These are phyloP conservation scores for Gryganskiella cystojenkinii DNA, from an alignment of 192 early-diverging fungal genomes.

Conservation along the genomic window DNA sequence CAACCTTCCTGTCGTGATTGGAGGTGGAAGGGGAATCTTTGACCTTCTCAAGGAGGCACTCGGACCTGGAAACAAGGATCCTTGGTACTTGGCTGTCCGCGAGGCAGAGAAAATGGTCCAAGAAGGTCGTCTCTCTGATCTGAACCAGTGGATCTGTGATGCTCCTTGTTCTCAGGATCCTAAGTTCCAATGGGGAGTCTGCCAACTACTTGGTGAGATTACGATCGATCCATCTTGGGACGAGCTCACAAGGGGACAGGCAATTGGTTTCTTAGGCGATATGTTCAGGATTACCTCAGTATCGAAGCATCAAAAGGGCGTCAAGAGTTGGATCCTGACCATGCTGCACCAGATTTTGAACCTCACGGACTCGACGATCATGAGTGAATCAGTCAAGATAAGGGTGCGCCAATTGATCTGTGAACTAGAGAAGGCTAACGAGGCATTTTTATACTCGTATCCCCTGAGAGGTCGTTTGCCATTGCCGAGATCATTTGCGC, in stretches of 20 bases:
- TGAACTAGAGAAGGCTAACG: not conserved
- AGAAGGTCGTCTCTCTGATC: slow-evolving; percentile 9
- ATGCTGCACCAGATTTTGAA: not conserved
- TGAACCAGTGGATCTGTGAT: not conserved
- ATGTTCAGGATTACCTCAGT: not conserved
- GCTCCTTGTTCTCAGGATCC: not conserved
- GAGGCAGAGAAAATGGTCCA: not conserved
- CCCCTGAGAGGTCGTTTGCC: not conserved
- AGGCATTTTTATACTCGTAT: not conserved
- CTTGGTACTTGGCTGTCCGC: slow-evolving; percentile 9
- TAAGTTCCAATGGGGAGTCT: slow-evolving; percentile 3
- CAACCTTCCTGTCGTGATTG: not conserved
- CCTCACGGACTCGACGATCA: not conserved
- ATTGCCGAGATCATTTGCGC: not conserved
- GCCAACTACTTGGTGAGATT: not conserved
- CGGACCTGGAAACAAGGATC: not conserved
- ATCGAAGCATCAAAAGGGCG: not conserved
- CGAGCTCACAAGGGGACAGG: not conserved
- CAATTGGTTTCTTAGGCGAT: not conserved
- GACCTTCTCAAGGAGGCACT: not conserved
- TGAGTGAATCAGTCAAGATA: not conserved
- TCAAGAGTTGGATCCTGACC: not conserved
- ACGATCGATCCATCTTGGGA: not conserved
- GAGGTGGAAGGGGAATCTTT: not conserved
- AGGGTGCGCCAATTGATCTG: not conserved